Percentiles rank a stretch among this genome's conserved stretches.
Evolutionary conservation across 2,329 filamentous ascomycete genomes (phyloP).

Genomic region (Plenodomus lindquistii): DNA sequence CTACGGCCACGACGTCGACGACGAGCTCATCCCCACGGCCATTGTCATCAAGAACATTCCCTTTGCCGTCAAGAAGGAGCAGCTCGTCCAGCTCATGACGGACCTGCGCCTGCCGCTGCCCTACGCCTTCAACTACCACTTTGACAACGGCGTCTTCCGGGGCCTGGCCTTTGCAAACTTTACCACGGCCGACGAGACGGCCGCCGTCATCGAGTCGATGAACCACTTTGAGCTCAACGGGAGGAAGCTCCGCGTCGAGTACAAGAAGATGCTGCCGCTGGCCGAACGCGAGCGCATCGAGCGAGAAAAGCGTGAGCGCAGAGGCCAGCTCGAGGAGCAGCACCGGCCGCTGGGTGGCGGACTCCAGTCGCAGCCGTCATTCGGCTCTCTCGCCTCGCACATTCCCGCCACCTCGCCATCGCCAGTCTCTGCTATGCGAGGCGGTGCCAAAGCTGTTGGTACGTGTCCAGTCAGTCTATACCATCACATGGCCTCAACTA

Average conservation of each 20-base stretch:
- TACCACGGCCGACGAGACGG: slow-evolving; percentile 91
- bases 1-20: slow-evolving; percentile 61
- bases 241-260: slow-evolving; percentile 92
- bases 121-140: slow-evolving; percentile 99
- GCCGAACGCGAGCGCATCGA: slow-evolving; percentile 95
- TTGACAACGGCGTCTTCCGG: slow-evolving; percentile 95
- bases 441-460: slow-evolving; percentile 49
- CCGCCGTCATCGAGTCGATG: slow-evolving; percentile 87
- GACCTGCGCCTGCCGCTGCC: slow-evolving; percentile 91
- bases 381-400: slow-evolving; percentile 74
- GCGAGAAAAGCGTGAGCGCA: slow-evolving; percentile 92
- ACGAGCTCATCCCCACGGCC: slow-evolving; percentile 94
- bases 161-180: slow-evolving; percentile 98
- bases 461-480: slow-evolving; percentile 23
- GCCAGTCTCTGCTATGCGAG: slow-evolving; percentile 63
- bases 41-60: slow-evolving; percentile 99
- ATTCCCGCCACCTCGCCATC: slow-evolving; percentile 68
- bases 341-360: slow-evolving; percentile 74
- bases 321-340: slow-evolving; percentile 95
- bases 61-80: slow-evolving; percentile 97
- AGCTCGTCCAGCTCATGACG: slow-evolving; percentile 89
- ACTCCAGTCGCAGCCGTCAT: slow-evolving; percentile 82
- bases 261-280: slow-evolving; percentile 98
- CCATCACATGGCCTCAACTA: slow-evolving; percentile 13
- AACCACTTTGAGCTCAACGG: slow-evolving; percentile 96